Percentiles rank a stretch among this genome's conserved stretches.
Evolutionary conservation across 2,329 filamentous ascomycete genomes (phyloP).

Genomic region (Venturia nashicola): DNA sequence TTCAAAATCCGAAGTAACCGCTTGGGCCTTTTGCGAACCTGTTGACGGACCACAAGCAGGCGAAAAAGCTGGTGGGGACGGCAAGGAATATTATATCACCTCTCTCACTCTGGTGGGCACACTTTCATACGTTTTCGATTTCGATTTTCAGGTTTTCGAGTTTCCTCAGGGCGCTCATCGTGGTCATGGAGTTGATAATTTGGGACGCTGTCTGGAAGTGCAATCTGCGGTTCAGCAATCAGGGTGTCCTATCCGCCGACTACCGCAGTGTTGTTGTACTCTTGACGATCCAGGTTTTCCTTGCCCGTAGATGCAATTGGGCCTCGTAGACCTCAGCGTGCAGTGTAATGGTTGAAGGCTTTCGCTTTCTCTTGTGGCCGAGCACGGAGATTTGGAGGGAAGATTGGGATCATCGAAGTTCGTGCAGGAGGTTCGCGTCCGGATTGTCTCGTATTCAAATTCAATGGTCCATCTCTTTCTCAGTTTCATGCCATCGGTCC

Average conservation of each 20-base stretch:
- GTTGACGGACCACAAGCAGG: constrained; percentile 64
- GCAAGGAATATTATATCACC: constrained; percentile 44
- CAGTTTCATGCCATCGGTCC: neutral
- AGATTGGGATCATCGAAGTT: neutral
- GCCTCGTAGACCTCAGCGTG: neutral
- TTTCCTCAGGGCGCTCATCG: no score
- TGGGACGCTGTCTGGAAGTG: neutral
- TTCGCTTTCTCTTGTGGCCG: neutral
- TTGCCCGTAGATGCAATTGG: neutral
- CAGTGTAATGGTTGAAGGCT: neutral
- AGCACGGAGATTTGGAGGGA: neutral
- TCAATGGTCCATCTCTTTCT: neutral
- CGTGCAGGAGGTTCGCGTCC: neutral
- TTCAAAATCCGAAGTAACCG: constrained; percentile 27
- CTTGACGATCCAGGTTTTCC: neutral
- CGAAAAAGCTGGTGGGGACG: constrained; percentile 53
- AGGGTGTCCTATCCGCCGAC: no score
- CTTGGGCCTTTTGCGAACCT: constrained; percentile 77
- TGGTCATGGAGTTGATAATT: no score
- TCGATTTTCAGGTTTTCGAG: no score
- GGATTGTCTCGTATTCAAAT: neutral
- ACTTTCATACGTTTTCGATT: no score
- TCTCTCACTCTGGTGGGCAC: no score
- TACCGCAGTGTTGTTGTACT: no score
- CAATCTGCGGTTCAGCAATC: neutral